Conservation (phyloP, 345 rosid species). For the Erodium maritimum region DNA sequence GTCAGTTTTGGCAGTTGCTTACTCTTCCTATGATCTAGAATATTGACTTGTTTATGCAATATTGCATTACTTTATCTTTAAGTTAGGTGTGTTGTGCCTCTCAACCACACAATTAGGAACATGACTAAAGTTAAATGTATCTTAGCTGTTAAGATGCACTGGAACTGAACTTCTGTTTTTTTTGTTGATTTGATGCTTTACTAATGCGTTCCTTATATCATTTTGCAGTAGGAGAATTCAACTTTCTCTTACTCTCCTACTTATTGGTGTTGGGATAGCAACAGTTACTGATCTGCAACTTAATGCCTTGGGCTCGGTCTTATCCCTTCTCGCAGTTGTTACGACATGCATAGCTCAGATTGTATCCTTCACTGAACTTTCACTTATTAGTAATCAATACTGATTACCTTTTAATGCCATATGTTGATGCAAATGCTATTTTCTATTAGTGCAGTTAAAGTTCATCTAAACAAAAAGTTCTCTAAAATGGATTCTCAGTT, state of each 20-base stretch:
- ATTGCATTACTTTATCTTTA: too few relatives aligned
- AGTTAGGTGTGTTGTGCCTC: neutral
- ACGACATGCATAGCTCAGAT: conserved; percentile 98
- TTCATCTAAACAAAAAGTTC: neutral
- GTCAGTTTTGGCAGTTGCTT: conserved; percentile 18
- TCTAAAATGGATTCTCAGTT: too few relatives aligned
- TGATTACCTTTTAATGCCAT: neutral
- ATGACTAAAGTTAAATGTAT: neutral
- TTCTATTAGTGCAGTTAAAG: neutral
- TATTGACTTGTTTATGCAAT: neutral
- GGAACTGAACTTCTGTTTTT: neutral
- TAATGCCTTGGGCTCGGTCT: conserved; percentile 77
- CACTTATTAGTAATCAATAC: neutral
- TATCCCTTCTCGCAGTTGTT: conserved; percentile 85
- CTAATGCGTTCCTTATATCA: conserved; percentile 13
- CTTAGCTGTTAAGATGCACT: neutral
- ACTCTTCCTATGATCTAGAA: neutral
- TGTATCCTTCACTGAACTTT: conserved; percentile 47
- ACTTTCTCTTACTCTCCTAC: conserved; percentile 72
- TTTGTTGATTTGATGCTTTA: neutral
- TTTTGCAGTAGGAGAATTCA: conserved; percentile 78
- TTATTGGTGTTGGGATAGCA: conserved; percentile 97
- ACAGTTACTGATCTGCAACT: conserved; percentile 99
- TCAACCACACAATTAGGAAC: neutral
- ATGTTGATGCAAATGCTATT: neutral